Evolutionary conservation across 441 rosid genomes (phyloP), one percentile per base, ranked within the genome.

Genomic region (Pelargonium exstipulatum): DNA sequence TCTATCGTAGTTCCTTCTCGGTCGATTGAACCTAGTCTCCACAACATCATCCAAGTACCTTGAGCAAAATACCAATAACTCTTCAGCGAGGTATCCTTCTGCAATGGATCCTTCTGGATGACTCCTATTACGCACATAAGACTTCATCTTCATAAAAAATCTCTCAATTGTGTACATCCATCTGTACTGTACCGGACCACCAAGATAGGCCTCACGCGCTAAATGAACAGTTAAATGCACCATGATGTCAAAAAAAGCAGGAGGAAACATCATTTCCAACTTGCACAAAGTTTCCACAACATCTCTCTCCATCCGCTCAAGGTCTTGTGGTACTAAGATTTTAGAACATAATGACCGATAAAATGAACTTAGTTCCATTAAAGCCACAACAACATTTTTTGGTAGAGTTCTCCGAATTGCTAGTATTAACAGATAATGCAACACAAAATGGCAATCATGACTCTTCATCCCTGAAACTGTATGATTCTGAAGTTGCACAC

Each of bases 31-130:
- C 20, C 2, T 12, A n/a, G 71, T 67, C 26, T 67, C 26, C 0
- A 67, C n/a, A 2, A 13, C 12, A 8, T 17, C 64, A 10, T 3
- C 22, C 7, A 67, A 26, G n/a, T 67, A 67, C 43, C 1, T 0
- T 3, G 69, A 32, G 24, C 78, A 70, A 49, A 67, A 66, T 4
- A 35, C 0, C 4, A 40, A 18, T n/a, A 65, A n/a, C 29, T 75
- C 71, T 46, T 70, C 9, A 3, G 35, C 63, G 17, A 66, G 0
- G n/a, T 63, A 71, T 40, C 48, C 68, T 40, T 71, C 58, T 3
- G 42, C 64, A 48, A 67, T 71, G 22, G 17, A 75, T 6, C 72
- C 72, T 37, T 75, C 32, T 1, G 20, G 65, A 12, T 17, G 46
- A 6, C 65, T 5, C 49, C 42, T 67, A 17, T 65, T 69, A 10